A percentile compares a stretch with the other conserved stretches of the same genome.
Evolutionary conservation across 176 grass and related monocot species (phyloP).

Genomic region (Saccharum spontaneum): DNA sequence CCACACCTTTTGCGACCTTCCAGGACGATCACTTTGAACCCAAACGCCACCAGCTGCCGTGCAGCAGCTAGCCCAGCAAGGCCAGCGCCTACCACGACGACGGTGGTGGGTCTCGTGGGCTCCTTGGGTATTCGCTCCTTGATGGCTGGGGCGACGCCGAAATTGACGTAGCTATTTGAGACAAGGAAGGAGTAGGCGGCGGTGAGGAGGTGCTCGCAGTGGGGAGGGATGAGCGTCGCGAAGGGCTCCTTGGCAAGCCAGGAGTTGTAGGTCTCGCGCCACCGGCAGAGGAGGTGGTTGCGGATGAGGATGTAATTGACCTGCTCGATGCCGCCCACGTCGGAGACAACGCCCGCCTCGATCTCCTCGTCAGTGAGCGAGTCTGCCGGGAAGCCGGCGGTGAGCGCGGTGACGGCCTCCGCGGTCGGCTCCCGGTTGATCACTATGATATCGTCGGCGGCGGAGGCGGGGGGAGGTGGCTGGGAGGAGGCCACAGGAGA

Average conservation of each 20-base stretch:
- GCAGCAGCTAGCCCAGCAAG: conserved; percentile 82
- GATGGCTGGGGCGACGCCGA: conserved; percentile 75
- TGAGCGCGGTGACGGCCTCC: conserved; percentile 89
- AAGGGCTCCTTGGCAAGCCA: conserved; percentile 85
- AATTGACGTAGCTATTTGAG: conserved; percentile 86
- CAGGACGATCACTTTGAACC: conserved; percentile 82
- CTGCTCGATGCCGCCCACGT: conserved; percentile 95
- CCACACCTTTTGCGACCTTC: conserved; percentile 91
- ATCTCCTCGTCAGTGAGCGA: conserved; percentile 99
- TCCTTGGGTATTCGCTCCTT: conserved; percentile 80
- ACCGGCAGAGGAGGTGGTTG: conserved; percentile 81
- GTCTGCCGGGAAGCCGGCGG: conserved; percentile 83
- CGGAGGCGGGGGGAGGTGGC: conserved; percentile 12
- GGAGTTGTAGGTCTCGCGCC: conserved; percentile 76
- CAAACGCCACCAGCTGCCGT: conserved; percentile 69
- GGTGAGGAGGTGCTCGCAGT: conserved; percentile 73
- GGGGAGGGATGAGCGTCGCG: conserved; percentile 63
- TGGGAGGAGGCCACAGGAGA: conserved; percentile 3
- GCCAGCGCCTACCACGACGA: conserved; percentile 72
- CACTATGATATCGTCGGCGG: conserved; percentile 92
- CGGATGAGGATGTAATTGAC: conserved; percentile 98
- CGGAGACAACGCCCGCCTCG: conserved; percentile 86
- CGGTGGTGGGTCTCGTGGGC: conserved; percentile 60
- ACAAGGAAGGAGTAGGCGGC: conserved; percentile 87
- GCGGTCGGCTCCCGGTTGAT: conserved; percentile 92